These are phyloP conservation scores for Stellera chamaejasme DNA, from an alignment of 345 rosid species.

Conservation along the genomic window DNA sequence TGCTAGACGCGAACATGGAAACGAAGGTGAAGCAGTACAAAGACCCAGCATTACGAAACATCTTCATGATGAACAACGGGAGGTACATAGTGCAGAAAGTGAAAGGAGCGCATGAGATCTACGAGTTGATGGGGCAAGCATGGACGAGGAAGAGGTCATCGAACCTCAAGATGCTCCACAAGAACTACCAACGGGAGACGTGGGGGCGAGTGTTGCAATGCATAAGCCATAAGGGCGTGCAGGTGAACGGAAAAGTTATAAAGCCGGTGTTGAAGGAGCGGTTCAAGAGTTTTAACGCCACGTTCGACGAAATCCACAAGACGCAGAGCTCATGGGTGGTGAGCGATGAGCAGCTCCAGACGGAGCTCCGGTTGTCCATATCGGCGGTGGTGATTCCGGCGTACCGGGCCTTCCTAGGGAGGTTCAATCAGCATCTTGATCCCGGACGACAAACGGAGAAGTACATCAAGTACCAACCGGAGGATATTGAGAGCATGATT, in stretches of 20 bases:
- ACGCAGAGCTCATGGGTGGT: constrained; percentile 88
- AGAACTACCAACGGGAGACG: constrained; percentile 77
- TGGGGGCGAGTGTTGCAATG: constrained; percentile 62
- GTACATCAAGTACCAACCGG: constrained; percentile 82
- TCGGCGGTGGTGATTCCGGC: constrained; percentile 81
- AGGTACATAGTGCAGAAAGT: constrained; percentile 71
- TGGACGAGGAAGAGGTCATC: constrained; percentile 64
- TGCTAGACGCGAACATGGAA: constrained; percentile 55
- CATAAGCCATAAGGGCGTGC: constrained; percentile 61
- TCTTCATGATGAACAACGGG: constrained; percentile 93
- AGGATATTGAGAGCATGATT: constrained; percentile 57
- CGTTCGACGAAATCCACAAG: constrained; percentile 86
- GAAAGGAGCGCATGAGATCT: constrained; percentile 56
- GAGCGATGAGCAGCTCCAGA: constrained; percentile 76
- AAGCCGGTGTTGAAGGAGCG: constrained; percentile 70
- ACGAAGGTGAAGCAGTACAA: constrained; percentile 54
- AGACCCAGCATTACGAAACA: constrained; percentile 46
- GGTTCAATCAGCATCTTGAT: constrained; percentile 62
- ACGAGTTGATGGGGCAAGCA: constrained; percentile 45
- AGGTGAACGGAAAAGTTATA: constrained; percentile 49
- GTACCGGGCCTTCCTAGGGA: constrained; percentile 62
- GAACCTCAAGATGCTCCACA: constrained; percentile 66
- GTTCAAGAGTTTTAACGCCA: constrained; percentile 60
- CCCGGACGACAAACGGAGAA: constrained; percentile 60
- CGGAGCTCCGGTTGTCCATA: constrained; percentile 81